These are phyloP conservation scores for Sphaerostilbella broomeana DNA, from an alignment of 2,329 filamentous ascomycete genomes.

Conservation along the genomic window DNA sequence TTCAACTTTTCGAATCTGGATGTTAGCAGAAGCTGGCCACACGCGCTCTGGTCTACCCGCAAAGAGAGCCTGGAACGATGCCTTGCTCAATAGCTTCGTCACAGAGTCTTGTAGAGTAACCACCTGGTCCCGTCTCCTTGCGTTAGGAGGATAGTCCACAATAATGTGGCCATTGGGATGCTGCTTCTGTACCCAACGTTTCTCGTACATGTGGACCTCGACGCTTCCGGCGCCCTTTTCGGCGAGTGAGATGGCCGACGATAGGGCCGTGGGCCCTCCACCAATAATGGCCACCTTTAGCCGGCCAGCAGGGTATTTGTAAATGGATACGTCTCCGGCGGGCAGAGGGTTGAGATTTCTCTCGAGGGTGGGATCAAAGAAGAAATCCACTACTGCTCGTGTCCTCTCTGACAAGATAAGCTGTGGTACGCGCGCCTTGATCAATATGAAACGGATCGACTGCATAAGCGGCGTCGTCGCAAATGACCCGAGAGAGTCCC, in stretches of 20 bases:
- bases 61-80: constrained; percentile 25
- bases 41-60: constrained; percentile 27
- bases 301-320: constrained; percentile 23
- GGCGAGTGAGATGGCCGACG: constrained; percentile 28
- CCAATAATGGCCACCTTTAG: constrained; percentile 27
- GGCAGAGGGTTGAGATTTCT: constrained; percentile 21
- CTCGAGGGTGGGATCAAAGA: constrained; percentile 29
- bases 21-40: constrained; percentile 31
- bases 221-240: constrained; percentile 27
- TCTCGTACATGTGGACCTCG: constrained; percentile 30
- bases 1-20: constrained; percentile 34
- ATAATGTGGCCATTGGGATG: constrained; percentile 14
- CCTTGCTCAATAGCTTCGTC: constrained; percentile 23
- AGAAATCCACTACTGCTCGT: constrained; percentile 27
- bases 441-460: constrained; percentile 28
- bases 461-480: constrained; percentile 26
- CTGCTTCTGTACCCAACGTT: constrained; percentile 24
- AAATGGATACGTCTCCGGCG: constrained; percentile 18
- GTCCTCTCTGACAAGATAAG: constrained; percentile 20
- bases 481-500: constrained; percentile 25
- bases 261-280: constrained; percentile 27
- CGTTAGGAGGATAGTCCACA: constrained; percentile 26
- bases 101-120: constrained; percentile 31
- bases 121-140: constrained; percentile 29
- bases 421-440: constrained; percentile 23